Conservation (phyloP, 73 alveolate genomes). For the Uronychia binucleata region DNA sequence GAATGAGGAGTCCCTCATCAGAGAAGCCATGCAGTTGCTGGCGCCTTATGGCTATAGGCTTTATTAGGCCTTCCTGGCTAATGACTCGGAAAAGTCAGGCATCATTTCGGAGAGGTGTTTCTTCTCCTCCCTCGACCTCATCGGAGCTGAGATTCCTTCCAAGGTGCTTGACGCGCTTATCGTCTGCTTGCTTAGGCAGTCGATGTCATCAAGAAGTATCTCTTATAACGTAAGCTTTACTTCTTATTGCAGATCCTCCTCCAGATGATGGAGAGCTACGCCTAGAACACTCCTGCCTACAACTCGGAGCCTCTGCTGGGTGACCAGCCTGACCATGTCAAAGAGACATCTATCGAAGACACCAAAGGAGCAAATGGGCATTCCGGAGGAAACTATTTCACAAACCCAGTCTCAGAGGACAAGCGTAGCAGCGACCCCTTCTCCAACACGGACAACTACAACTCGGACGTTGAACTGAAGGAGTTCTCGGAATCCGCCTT, state of each 20-base stretch:
- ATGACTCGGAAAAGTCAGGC: not conserved
- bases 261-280: not conserved
- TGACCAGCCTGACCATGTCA: too few relatives aligned
- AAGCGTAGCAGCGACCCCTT: too few relatives aligned
- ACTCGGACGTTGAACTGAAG: too few relatives aligned
- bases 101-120: not conserved
- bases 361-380: too few relatives aligned
- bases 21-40: not conserved
- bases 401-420: too few relatives aligned
- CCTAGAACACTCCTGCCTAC: too few relatives aligned
- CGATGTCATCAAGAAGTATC: not conserved
- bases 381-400: too few relatives aligned
- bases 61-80: not conserved
- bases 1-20: not conserved
- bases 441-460: too few relatives aligned
- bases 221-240: not conserved
- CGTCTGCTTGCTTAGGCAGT: not conserved
- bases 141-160: not conserved
- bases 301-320: too few relatives aligned
- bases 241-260: not conserved
- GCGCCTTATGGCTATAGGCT: not conserved
- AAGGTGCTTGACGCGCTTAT: not conserved
- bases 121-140: not conserved
- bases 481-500: too few relatives aligned
- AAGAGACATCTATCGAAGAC: too few relatives aligned